Evolutionary conservation across 2,329 filamentous ascomycete species (phyloP).

Genomic region (Paradendryphiella salina): DNA sequence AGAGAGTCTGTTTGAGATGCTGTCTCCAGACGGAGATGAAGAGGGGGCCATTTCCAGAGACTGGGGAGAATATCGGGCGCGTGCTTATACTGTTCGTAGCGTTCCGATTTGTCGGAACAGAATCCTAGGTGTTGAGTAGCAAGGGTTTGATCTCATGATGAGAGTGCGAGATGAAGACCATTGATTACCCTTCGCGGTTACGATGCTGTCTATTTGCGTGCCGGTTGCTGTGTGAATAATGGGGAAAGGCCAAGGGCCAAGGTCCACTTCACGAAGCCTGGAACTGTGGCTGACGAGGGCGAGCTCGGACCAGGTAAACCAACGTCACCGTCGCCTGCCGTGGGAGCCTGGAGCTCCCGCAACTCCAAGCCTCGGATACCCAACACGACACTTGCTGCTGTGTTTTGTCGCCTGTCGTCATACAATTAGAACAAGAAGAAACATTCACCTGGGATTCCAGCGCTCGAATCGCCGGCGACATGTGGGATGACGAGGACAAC

Average conservation of each 20-base stretch:
- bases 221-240: background rate
- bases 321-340: slow-evolving; percentile 15
- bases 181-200: too few species aligned
- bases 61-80: background rate
- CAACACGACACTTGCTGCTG: slow-evolving; percentile 2
- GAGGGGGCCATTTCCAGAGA: background rate
- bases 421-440: background rate
- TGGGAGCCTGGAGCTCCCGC: slow-evolving; percentile 13
- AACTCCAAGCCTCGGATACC: slow-evolving; percentile 1
- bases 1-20: background rate
- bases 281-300: slow-evolving; percentile 3
- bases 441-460: background rate
- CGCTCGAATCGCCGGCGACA: slow-evolving; percentile 46
- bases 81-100: background rate
- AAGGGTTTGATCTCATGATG: too few species aligned
- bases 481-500: slow-evolving; percentile 99
- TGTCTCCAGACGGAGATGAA: background rate
- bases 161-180: too few species aligned
- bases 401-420: background rate
- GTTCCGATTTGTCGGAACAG: background rate
- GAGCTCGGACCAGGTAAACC: slow-evolving; percentile 11
- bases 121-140: too few species aligned
- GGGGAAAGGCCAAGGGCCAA: background rate
- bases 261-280: background rate
- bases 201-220: too few species aligned